A percentile compares a stretch with the other conserved stretches of the same genome.
Conservation (phyloP, 106 monocot genomes). For the Phalaenopsis equestris region DNA sequence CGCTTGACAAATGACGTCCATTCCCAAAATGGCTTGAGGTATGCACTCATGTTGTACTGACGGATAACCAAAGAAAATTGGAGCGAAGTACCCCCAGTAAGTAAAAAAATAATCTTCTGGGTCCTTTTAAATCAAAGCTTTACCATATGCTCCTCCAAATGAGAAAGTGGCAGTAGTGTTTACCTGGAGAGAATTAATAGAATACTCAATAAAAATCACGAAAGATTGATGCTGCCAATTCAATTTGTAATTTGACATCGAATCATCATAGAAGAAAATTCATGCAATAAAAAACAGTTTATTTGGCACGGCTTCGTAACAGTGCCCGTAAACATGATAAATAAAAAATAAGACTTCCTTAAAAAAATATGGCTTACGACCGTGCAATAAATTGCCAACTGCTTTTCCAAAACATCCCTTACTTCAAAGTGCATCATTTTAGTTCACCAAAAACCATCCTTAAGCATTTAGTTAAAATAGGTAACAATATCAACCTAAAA, state of each 20-base stretch:
- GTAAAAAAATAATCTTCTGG: conserved; percentile 66
- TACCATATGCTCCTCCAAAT: conserved; percentile 78
- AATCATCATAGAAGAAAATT: not conserved
- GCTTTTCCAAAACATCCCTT: too few species aligned
- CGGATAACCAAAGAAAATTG: conserved; percentile 94
- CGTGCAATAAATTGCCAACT: too few species aligned
- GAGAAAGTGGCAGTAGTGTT: conserved; percentile 47
- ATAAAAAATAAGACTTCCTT: too few species aligned
- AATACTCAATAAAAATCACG: not conserved
- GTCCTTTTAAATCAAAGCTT: conserved; percentile 71
- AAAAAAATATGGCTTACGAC: too few species aligned
- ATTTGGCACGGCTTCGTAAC: too few species aligned
- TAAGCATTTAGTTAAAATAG: too few species aligned
- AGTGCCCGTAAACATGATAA: too few species aligned
- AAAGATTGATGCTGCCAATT: not conserved
- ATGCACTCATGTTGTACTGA: conserved; percentile 99
- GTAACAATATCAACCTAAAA: too few species aligned
- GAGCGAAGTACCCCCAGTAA: conserved; percentile 71
- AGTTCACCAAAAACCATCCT: too few species aligned
- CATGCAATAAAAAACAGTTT: not conserved
- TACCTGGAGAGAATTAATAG: conserved; percentile 50
- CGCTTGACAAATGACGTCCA: conserved; percentile 99
- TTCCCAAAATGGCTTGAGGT: conserved; percentile 98
- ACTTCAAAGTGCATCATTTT: too few species aligned
- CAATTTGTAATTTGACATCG: not conserved